phyloP scores from a whole-genome alignment of 257 asterid genomes.

The Asclepias syriaca region DNA sequence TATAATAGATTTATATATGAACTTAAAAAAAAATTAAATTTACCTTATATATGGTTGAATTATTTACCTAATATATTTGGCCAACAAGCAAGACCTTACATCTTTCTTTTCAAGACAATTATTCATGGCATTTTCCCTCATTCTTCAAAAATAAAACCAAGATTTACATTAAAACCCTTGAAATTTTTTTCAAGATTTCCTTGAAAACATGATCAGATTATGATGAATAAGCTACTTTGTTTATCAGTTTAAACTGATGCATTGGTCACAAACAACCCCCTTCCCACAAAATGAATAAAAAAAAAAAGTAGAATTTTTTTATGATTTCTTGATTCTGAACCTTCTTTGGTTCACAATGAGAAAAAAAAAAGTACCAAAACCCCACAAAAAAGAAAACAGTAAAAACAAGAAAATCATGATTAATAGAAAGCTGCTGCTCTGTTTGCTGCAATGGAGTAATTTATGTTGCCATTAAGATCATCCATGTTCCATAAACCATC shows the following conservation, averaged over 20 bases:
- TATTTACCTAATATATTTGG: too few species aligned
- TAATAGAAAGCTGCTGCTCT: constrained; percentile 31
- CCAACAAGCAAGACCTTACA: too few species aligned
- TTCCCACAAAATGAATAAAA: too few species aligned
- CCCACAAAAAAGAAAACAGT: not conserved
- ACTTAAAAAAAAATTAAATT: too few species aligned
- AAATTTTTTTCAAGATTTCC: not conserved
- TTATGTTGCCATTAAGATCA: constrained; percentile 38
- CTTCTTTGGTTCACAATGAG: constrained; percentile 38
- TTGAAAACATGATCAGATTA: not conserved
- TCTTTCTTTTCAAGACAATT: too few species aligned
- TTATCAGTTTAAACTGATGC: not conserved
- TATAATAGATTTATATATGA: too few species aligned
- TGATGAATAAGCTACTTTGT: not conserved
- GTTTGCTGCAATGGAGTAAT: constrained; percentile 13
- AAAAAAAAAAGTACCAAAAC: not conserved
- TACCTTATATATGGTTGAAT: too few species aligned
- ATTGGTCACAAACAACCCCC: not conserved
- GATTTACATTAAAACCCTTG: too few species aligned
- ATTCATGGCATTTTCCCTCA: too few species aligned
- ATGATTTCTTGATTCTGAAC: constrained; percentile 22
- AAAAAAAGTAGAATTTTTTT: not conserved
- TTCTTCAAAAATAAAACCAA: too few species aligned
- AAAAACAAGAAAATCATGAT: not conserved
- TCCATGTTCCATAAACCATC: constrained; percentile 71